Percentiles rank a stretch among this genome's conserved stretches.
Conservation (phyloP, 768 basidiomycete genomes). For the Multifurca ochricompacta region DNA sequence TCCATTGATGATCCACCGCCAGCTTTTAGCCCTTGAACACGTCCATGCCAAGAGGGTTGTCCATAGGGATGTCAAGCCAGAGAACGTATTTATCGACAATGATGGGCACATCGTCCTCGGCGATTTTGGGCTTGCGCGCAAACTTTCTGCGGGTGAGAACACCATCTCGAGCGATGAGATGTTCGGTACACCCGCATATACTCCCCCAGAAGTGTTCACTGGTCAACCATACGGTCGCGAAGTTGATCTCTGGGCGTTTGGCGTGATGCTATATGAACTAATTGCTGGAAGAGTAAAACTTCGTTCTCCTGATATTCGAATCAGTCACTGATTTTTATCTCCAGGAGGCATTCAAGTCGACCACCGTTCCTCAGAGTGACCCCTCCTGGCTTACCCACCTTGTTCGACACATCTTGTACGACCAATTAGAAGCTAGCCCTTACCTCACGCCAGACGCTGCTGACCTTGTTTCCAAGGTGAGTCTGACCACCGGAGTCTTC, state of each 20-base stretch:
- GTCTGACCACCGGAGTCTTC: background rate
- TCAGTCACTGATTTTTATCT: background rate
- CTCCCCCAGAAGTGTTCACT: slow-evolving; percentile 11
- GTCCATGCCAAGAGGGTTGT: slow-evolving; percentile 10
- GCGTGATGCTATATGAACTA: slow-evolving; percentile 17
- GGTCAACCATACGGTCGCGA: slow-evolving; percentile 12
- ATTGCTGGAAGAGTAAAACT: slow-evolving; percentile 8
- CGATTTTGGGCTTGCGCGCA: slow-evolving; percentile 12
- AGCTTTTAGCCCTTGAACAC: slow-evolving; percentile 15
- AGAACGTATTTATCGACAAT: slow-evolving; percentile 14
- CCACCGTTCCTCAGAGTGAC: slow-evolving; percentile 3
- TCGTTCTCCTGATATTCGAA: background rate
- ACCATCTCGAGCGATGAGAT: slow-evolving; percentile 6
- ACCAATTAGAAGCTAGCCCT: slow-evolving; percentile 1
- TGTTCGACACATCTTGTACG: slow-evolving; percentile 4
- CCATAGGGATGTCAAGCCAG: slow-evolving; percentile 15
- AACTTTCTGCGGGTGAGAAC: background rate
- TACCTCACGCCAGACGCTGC: slow-evolving; percentile 2
- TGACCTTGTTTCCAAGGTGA: slow-evolving; percentile 8
- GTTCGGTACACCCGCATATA: slow-evolving; percentile 17
- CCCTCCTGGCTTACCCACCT: slow-evolving; percentile 9
- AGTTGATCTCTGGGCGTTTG: slow-evolving; percentile 17
- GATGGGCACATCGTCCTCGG: slow-evolving; percentile 18
- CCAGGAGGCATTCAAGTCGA: slow-evolving; percentile 15
- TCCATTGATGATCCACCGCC: background rate